These are phyloP conservation scores for Candida suzukii DNA, from an alignment of 805 yeast genomes.

Conservation along the genomic window DNA sequence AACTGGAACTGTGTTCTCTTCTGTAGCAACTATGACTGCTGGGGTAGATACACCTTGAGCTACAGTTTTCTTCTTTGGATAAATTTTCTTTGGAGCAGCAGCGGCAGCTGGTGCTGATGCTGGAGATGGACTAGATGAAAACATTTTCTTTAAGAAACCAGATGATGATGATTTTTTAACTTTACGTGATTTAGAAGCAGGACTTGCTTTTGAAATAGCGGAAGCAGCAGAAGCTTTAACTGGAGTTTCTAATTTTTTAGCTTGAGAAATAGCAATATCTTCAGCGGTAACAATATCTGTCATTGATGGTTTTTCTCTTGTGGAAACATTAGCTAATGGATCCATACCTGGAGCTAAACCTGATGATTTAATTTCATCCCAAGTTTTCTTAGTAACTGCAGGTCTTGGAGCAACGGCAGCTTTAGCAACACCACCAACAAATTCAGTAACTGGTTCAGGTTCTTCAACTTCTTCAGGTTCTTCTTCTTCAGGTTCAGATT, in stretches of 20 bases:
- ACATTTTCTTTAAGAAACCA: not conserved
- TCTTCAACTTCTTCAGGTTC: conserved; percentile 27
- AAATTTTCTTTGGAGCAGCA: conserved; percentile 6
- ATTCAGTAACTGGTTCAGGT: conserved; percentile 22
- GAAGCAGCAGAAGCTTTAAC: conserved; percentile 1
- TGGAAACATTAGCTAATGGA: conserved; percentile 27
- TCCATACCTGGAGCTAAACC: conserved; percentile 26
- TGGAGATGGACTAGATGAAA: not conserved
- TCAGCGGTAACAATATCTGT: conserved; percentile 17
- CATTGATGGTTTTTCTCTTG: conserved; percentile 32
- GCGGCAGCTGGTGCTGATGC: conserved; percentile 4
- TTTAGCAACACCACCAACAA: conserved; percentile 2
- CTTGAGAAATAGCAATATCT: conserved; percentile 5
- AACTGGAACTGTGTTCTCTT: not conserved
- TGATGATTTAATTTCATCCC: conserved; percentile 17
- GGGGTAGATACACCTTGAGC: conserved; percentile 1
- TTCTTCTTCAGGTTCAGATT: conserved; percentile 14
- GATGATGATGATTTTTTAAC: not conserved
- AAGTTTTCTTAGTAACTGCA: conserved; percentile 18
- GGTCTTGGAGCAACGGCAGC: not conserved
- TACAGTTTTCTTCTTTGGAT: conserved; percentile 8
- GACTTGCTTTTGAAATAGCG: conserved; percentile 3
- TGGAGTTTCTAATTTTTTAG: conserved; percentile 1
- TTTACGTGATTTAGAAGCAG: conserved; percentile 5
- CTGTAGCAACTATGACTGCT: conserved; percentile 3